Percentiles rank a stretch among this genome's conserved stretches.
These are phyloP conservation scores for Fremontodendron californicum DNA, from an alignment of 345 rosid genomes.

Conservation along the genomic window DNA sequence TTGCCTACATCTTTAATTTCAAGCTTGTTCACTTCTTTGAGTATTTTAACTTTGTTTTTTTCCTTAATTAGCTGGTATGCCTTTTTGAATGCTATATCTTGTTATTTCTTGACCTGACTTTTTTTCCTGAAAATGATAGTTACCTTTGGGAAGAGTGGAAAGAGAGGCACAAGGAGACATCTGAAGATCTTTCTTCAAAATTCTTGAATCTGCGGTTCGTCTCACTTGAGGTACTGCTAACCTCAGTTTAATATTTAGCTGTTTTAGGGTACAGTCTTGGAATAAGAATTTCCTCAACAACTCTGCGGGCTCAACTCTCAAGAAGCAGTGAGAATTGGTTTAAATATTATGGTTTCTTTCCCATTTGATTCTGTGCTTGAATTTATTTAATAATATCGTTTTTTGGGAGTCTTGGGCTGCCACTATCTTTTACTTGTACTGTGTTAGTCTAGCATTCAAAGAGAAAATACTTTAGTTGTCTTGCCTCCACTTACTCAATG, in stretches of 20 bases:
- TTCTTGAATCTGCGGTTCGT: conserved; percentile 90
- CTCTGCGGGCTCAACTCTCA: background rate
- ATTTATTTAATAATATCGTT: background rate
- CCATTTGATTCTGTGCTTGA: background rate
- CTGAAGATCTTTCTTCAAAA: conserved; percentile 61
- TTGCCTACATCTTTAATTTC: conserved; percentile 17
- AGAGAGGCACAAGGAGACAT: conserved; percentile 63
- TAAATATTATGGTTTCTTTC: background rate
- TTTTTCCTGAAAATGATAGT: conserved; percentile 35
- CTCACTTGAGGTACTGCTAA: conserved; percentile 70
- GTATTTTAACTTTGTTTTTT: background rate
- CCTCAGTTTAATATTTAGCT: conserved; percentile 16
- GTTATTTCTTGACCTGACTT: conserved; percentile 18
- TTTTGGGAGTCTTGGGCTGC: background rate
- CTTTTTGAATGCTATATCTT: conserved; percentile 8
- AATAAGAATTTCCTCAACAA: background rate
- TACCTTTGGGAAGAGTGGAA: conserved; percentile 97
- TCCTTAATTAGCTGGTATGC: background rate
- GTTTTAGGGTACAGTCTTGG: conserved; percentile 2
- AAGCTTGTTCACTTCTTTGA: background rate
- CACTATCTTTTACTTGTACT: background rate
- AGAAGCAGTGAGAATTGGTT: background rate
- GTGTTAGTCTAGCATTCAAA: background rate
- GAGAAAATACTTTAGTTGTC: background rate
- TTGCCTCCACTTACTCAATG: background rate